Evolutionary conservation across 352 stramenopile species (phyloP).

Genomic region (Thraustochytrium sp.): DNA sequence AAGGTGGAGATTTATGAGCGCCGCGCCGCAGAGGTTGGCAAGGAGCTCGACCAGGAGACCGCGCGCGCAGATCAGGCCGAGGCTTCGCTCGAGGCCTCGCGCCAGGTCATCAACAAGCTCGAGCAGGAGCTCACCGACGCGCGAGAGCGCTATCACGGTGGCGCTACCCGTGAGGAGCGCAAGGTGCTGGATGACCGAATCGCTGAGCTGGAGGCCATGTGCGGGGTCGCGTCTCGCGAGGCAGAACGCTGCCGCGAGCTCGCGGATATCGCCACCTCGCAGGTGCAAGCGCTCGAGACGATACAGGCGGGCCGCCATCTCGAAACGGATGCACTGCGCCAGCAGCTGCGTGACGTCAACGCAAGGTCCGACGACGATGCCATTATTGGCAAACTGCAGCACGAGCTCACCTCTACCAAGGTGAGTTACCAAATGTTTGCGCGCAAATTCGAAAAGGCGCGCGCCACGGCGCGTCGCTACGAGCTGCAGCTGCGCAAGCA

Average conservation of each 20-base stretch:
- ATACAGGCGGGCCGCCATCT: slow-evolving; percentile 43
- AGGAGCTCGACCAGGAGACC: slow-evolving; percentile 46
- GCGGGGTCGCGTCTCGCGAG: neutral
- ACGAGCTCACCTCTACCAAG: slow-evolving; percentile 78
- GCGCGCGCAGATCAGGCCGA: slow-evolving; percentile 38
- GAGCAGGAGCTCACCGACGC: slow-evolving; percentile 50
- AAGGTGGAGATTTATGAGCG: slow-evolving; percentile 45
- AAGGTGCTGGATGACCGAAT: slow-evolving; percentile 42
- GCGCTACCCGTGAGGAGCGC: slow-evolving; percentile 1
- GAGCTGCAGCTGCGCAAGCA: slow-evolving; percentile 36
- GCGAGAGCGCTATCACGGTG: neutral
- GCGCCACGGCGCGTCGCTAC: slow-evolving; percentile 47
- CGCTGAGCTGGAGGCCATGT: slow-evolving; percentile 32
- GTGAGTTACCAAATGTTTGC: slow-evolving; percentile 49
- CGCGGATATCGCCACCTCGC: slow-evolving; percentile 56
- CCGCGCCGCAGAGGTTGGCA: slow-evolving; percentile 36
- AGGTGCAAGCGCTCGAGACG: slow-evolving; percentile 49
- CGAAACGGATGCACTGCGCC: slow-evolving; percentile 60
- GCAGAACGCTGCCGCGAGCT: slow-evolving; percentile 49
- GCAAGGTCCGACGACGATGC: slow-evolving; percentile 74
- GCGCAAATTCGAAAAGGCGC: slow-evolving; percentile 54
- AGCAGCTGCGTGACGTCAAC: slow-evolving; percentile 65
- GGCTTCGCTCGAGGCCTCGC: slow-evolving; percentile 31
- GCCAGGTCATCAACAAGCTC: slow-evolving; percentile 51
- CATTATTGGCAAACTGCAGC: slow-evolving; percentile 77